Evolutionary conservation across 2,329 filamentous ascomycete species (phyloP).

Genomic region (Chrysoporthe puriensis): DNA sequence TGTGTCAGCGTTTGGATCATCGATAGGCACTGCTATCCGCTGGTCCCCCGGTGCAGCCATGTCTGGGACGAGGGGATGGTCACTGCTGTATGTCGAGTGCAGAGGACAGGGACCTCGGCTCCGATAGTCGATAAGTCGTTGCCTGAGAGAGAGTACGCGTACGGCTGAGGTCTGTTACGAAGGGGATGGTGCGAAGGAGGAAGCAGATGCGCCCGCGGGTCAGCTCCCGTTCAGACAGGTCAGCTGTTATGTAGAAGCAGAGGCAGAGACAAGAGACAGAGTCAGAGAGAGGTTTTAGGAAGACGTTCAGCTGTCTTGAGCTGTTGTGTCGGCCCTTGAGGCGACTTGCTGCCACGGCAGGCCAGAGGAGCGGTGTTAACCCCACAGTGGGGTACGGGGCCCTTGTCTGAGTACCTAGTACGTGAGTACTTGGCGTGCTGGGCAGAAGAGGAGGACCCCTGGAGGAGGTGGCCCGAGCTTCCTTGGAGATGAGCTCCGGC

Average conservation of each 20-base stretch:
- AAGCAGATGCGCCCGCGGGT: no score
- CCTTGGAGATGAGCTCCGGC: background rate
- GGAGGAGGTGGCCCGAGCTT: conserved; percentile 10
- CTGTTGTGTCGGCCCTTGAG: background rate
- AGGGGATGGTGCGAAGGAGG: no score
- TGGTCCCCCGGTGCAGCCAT: conserved; percentile 69
- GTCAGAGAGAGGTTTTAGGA: no score
- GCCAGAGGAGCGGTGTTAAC: background rate
- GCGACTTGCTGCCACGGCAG: background rate
- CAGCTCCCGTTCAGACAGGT: no score
- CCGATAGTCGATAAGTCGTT: no score
- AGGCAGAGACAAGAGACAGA: no score
- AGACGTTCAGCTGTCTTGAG: background rate
- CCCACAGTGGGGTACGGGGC: conserved; percentile 12
- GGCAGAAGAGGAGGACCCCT: background rate
- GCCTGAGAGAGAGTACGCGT: no score
- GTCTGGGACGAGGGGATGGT: conserved; percentile 19
- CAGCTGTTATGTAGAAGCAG: no score
- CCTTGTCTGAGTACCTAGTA: background rate
- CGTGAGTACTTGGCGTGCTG: no score
- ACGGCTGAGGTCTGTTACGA: no score
- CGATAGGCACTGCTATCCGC: conserved; percentile 79
- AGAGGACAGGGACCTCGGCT: no score
- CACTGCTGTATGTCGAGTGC: background rate
- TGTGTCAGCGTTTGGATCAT: conserved; percentile 95